phyloP scores from a whole-genome alignment of 371 early-diverging fungal species.

The Mucor mucedo region DNA sequence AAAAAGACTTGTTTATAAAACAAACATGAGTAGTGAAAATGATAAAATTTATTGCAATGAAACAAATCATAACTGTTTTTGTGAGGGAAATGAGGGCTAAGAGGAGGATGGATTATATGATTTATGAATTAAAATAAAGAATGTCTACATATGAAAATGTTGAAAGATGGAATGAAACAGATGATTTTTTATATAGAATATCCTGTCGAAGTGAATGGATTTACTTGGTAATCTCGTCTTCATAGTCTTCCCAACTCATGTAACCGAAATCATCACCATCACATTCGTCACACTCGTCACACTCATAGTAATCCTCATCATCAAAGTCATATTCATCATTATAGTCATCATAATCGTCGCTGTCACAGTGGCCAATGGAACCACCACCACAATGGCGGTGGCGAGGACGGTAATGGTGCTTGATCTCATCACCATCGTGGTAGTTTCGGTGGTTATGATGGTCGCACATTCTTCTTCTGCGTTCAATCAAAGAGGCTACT shows the following conservation, averaged over 20 bases:
- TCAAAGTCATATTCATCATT: neutral
- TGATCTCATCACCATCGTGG: neutral
- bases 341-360: neutral
- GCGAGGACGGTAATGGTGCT: neutral
- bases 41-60: no score
- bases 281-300: constrained; percentile 4
- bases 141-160: no score
- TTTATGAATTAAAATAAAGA: no score
- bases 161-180: no score
- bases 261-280: neutral
- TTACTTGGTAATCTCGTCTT: neutral
- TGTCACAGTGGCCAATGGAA: neutral
- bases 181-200: neutral
- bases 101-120: no score
- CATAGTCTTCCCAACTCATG: neutral
- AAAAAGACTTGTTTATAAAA: no score
- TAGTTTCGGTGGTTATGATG: neutral
- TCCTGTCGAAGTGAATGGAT: neutral
- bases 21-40: no score
- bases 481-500: neutral
- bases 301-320: constrained; percentile 11
- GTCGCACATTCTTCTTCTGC: neutral
- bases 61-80: no score
- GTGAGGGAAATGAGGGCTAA: no score
- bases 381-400: neutral